These are phyloP conservation scores for Microascus cirrosus DNA, from an alignment of 2,329 filamentous ascomycete species.

Conservation along the genomic window DNA sequence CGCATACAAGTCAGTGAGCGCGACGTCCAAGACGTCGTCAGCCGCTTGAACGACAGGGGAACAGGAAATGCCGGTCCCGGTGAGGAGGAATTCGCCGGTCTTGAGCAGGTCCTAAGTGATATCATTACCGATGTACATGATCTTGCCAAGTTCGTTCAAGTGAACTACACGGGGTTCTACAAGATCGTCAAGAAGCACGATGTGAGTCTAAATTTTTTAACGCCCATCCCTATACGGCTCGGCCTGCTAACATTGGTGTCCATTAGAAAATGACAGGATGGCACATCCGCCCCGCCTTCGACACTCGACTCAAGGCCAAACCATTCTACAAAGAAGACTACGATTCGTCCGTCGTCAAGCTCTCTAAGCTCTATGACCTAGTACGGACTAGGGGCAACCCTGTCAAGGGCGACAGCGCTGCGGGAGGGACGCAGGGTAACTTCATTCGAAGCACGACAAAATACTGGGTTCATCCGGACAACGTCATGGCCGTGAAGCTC, in stretches of 20 bases:
- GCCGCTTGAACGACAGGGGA: slow-evolving; percentile 55
- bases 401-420: slow-evolving; percentile 80
- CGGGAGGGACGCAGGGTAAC: slow-evolving; percentile 85
- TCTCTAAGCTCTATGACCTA: slow-evolving; percentile 90
- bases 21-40: slow-evolving; percentile 82
- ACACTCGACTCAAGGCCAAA: slow-evolving; percentile 84
- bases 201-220: slow-evolving; percentile 36
- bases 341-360: slow-evolving; percentile 86
- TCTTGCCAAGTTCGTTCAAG: slow-evolving; percentile 91
- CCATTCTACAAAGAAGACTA: slow-evolving; percentile 99
- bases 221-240: not conserved
- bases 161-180: slow-evolving; percentile 98
- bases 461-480: slow-evolving; percentile 98
- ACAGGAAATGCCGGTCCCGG: slow-evolving; percentile 46
- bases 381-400: slow-evolving; percentile 90
- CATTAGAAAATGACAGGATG: slow-evolving; percentile 81
- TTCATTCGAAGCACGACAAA: slow-evolving; percentile 97
- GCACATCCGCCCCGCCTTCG: slow-evolving; percentile 93
- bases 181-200: slow-evolving; percentile 99
- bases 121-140: slow-evolving; percentile 98
- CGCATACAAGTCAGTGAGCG: slow-evolving; percentile 79
- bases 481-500: slow-evolving; percentile 95
- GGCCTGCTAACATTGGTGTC: not conserved
- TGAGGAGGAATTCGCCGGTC: slow-evolving; percentile 86
- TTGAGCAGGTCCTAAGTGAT: slow-evolving; percentile 92